Evolutionary conservation across 192 early-diverging fungal genomes (phyloP).

Genomic region (Jimgerdemannia lactiflua): DNA sequence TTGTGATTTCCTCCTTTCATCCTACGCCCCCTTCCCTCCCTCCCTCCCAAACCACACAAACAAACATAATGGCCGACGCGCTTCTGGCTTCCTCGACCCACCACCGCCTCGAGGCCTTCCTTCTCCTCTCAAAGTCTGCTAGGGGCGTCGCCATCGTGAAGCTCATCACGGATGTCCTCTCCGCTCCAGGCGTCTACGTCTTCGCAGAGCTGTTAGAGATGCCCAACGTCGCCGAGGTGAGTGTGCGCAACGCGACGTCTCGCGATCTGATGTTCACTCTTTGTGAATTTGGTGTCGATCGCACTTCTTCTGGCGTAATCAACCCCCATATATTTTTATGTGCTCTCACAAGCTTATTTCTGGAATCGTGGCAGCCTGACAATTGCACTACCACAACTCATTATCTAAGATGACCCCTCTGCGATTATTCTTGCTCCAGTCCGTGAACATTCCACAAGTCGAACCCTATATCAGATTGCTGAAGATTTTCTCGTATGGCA

Average conservation of each 20-base stretch:
- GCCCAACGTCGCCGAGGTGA: constrained; percentile 69
- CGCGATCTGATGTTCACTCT: not conserved
- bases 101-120: constrained; percentile 58
- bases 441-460: constrained; percentile 44
- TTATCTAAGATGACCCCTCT: not conserved
- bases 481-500: constrained; percentile 80
- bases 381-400: no score
- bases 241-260: not conserved
- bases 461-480: constrained; percentile 54
- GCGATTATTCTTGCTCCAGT: constrained; percentile 26
- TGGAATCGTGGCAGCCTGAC: no score
- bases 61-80: not conserved
- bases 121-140: constrained; percentile 72
- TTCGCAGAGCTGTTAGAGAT: constrained; percentile 73
- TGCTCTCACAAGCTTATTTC: not conserved
- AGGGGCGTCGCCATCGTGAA: constrained; percentile 71
- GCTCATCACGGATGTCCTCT: constrained; percentile 68
- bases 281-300: not conserved
- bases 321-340: constrained; percentile 16
- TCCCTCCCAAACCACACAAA: no score
- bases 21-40: no score
- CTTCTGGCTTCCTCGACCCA: not conserved
- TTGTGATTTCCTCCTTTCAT: no score
- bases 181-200: constrained; percentile 72
- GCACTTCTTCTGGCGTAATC: not conserved